A percentile compares a stretch with the other conserved stretches of the same genome.
Evolutionary conservation across 768 basidiomycete species (phyloP).

Genomic region (Clathrus columnatus): DNA sequence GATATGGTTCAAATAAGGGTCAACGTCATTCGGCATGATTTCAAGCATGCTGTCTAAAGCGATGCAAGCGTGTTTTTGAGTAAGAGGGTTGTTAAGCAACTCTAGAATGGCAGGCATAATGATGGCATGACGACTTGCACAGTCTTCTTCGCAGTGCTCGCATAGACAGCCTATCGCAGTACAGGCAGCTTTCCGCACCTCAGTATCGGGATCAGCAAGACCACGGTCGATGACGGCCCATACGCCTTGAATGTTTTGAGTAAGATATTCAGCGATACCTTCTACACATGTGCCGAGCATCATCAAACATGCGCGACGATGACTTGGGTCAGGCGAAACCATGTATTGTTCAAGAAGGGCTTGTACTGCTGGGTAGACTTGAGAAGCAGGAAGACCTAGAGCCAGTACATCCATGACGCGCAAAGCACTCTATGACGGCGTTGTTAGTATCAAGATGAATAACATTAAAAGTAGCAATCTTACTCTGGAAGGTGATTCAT

Average conservation of each 20-base stretch:
- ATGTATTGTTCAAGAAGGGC: conserved; percentile 79
- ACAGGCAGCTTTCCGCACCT: conserved; percentile 93
- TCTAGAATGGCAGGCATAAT: conserved; percentile 90
- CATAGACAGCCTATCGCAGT: conserved; percentile 92
- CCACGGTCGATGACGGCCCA: conserved; percentile 94
- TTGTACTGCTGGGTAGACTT: conserved; percentile 92
- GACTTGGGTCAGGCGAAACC: conserved; percentile 62
- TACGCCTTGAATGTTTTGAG: conserved; percentile 72
- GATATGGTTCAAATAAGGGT: conserved; percentile 84
- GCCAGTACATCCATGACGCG: conserved; percentile 91
- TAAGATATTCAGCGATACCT: conserved; percentile 97
- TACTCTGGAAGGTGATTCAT: conserved; percentile 87
- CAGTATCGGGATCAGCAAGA: conserved; percentile 71
- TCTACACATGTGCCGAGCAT: conserved; percentile 94
- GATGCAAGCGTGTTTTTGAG: conserved; percentile 91
- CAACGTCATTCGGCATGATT: conserved; percentile 83
- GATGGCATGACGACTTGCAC: conserved; percentile 67
- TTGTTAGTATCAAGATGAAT: neutral
- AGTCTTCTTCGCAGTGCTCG: conserved; percentile 95
- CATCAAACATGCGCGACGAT: conserved; percentile 89
- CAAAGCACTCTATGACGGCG: conserved; percentile 62
- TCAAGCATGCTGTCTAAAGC: conserved; percentile 95
- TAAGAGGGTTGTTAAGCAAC: conserved; percentile 76
- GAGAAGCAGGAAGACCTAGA: conserved; percentile 84
- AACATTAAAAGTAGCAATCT: conserved; percentile 20